These are phyloP conservation scores for Mycena metata DNA, from an alignment of 768 basidiomycete species.

Conservation along the genomic window DNA sequence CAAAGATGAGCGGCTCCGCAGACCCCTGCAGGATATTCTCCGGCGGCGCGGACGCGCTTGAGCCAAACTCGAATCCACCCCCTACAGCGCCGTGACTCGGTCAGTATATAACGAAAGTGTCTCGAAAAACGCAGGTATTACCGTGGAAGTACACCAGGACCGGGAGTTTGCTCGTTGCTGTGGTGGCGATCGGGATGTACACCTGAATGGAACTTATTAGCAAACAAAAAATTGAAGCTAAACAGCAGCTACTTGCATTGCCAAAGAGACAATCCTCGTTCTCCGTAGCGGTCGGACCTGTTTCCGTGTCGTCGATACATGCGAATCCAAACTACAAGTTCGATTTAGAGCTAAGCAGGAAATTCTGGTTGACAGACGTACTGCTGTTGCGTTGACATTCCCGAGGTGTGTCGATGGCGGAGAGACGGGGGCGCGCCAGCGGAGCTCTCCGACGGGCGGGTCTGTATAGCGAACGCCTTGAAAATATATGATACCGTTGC, in stretches of 20 bases:
- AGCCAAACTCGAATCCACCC: constrained; percentile 57
- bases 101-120: neutral
- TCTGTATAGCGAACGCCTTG: constrained; percentile 59
- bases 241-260: constrained; percentile 46
- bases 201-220: constrained; percentile 20
- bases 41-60: constrained; percentile 48
- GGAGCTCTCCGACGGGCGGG: constrained; percentile 55
- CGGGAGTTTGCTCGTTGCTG: constrained; percentile 26
- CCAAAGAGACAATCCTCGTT: constrained; percentile 60
- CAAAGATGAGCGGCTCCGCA: constrained; percentile 53
- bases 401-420: constrained; percentile 55
- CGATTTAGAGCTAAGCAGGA: neutral
- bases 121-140: constrained; percentile 19
- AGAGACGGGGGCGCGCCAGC: constrained; percentile 55
- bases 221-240: neutral
- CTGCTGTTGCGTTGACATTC: constrained; percentile 52
- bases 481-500: constrained; percentile 51
- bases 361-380: neutral
- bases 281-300: constrained; percentile 39
- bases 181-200: constrained; percentile 29
- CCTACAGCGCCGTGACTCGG: constrained; percentile 41
- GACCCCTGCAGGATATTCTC: constrained; percentile 50
- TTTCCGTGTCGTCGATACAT: constrained; percentile 51
- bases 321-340: constrained; percentile 48
- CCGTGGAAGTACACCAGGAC: constrained; percentile 61